These are phyloP conservation scores for Monosporozyma aerobia DNA, from an alignment of 805 yeast genomes.

Conservation along the genomic window DNA sequence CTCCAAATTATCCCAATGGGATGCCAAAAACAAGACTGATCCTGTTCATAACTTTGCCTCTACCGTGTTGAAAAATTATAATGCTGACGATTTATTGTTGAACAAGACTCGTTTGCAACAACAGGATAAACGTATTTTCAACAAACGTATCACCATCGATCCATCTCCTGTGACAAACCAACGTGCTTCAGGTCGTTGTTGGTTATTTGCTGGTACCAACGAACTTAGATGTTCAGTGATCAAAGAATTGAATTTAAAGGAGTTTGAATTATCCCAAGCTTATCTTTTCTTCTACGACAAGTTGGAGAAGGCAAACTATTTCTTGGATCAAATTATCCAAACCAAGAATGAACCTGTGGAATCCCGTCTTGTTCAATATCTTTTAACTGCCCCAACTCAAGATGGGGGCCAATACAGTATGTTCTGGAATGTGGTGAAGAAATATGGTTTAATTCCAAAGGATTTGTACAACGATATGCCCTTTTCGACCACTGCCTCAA, in stretches of 20 bases:
- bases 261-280: conserved; percentile 68
- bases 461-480: conserved; percentile 63
- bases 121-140: conserved; percentile 24
- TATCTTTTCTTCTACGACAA: conserved; percentile 80
- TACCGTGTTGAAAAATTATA: conserved; percentile 29
- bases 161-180: conserved; percentile 61
- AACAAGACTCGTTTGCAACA: conserved; percentile 17
- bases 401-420: conserved; percentile 90
- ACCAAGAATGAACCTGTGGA: conserved; percentile 59
- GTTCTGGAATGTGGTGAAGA: conserved; percentile 66
- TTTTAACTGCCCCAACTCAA: conserved; percentile 55
- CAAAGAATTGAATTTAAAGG: conserved; percentile 51
- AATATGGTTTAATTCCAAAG: conserved; percentile 76
- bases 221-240: conserved; percentile 56
- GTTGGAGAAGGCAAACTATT: conserved; percentile 74
- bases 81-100: conserved; percentile 29
- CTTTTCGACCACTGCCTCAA: conserved; percentile 43
- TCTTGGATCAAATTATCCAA: conserved; percentile 65
- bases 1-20: conserved; percentile 12
- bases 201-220: conserved; percentile 82
- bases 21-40: conserved; percentile 22
- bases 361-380: conserved; percentile 58
- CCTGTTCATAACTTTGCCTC: conserved; percentile 28
- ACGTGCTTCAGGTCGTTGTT: conserved; percentile 71
- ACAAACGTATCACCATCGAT: conserved; percentile 30